phyloP scores from a whole-genome alignment of 441 rosid species.

The Erodium moschatum region DNA sequence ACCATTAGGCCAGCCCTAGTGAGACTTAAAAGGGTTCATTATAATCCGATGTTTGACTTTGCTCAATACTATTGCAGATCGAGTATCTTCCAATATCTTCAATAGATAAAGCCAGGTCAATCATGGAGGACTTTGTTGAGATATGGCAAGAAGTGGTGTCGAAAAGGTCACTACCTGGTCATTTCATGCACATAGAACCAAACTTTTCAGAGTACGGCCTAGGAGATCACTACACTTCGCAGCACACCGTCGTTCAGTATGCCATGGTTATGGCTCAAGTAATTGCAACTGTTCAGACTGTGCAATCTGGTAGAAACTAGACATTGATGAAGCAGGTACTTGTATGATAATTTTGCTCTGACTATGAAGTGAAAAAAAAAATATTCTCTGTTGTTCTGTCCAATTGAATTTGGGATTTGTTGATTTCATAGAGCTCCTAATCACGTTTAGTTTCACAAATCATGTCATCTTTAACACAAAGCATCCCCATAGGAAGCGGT shows the following conservation, averaged over 20 bases:
- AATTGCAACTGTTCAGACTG: conserved; percentile 51
- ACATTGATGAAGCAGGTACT: background rate
- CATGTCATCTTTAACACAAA: background rate
- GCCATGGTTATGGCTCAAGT: conserved; percentile 65
- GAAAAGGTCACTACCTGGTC: conserved; percentile 70
- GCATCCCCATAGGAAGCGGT: too few relatives aligned
- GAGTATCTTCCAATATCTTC: conserved; percentile 89
- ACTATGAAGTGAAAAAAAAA: background rate
- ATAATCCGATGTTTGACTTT: background rate
- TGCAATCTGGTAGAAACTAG: conserved; percentile 22
- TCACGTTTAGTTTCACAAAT: background rate
- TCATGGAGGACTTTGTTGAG: conserved; percentile 70
- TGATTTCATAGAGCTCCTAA: background rate
- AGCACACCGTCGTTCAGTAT: conserved; percentile 77
- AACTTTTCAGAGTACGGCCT: conserved; percentile 68
- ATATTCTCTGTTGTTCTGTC: background rate
- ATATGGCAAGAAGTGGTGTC: conserved; percentile 71
- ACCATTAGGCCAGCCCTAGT: too few relatives aligned
- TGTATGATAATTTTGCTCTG: background rate
- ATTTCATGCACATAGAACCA: conserved; percentile 54
- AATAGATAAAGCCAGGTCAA: conserved; percentile 53
- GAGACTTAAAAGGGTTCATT: too few relatives aligned
- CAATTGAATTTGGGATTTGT: background rate
- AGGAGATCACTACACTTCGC: conserved; percentile 51
- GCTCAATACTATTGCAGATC: conserved; percentile 43